Conservation (phyloP, 768 basidiomycete species). For the Boletus rubescentipes region DNA sequence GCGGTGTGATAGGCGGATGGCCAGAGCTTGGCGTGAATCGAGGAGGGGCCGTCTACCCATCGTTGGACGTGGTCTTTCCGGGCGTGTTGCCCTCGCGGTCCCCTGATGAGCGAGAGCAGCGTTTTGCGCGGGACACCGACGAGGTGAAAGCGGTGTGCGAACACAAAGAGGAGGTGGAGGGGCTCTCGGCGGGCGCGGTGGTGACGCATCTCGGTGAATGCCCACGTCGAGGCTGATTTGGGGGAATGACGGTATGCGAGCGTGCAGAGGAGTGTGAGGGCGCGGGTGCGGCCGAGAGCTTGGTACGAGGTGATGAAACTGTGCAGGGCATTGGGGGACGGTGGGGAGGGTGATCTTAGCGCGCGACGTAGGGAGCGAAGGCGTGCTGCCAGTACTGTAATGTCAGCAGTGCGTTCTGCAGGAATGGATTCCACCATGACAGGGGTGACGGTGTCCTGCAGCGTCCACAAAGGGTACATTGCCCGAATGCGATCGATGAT, state of each 20-base stretch:
- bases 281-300: constrained; percentile 20
- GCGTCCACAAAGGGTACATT: constrained; percentile 15
- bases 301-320: constrained; percentile 24
- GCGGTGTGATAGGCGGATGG: constrained; percentile 34
- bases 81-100: constrained; percentile 7
- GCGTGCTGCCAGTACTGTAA: constrained; percentile 11
- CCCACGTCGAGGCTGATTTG: constrained; percentile 27
- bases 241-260: constrained; percentile 24
- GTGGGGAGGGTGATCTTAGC: constrained; percentile 23
- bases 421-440: background rate
- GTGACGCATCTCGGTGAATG: constrained; percentile 30
- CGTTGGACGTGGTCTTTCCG: background rate
- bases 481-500: constrained; percentile 8
- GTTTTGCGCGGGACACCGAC: constrained; percentile 50
- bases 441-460: background rate
- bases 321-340: constrained; percentile 17
- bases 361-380: constrained; percentile 28
- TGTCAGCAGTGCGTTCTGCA: constrained; percentile 1
- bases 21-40: constrained; percentile 28
- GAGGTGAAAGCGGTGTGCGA: constrained; percentile 49
- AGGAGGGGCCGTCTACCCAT: background rate
- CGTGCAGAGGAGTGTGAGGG: constrained; percentile 15
- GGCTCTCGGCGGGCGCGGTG: constrained; percentile 20
- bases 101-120: constrained; percentile 12
- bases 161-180: constrained; percentile 38